A percentile compares a stretch with the other conserved stretches of the same genome.
Evolutionary conservation across 345 rosid species (phyloP).

Genomic region (Heritiera littoralis): DNA sequence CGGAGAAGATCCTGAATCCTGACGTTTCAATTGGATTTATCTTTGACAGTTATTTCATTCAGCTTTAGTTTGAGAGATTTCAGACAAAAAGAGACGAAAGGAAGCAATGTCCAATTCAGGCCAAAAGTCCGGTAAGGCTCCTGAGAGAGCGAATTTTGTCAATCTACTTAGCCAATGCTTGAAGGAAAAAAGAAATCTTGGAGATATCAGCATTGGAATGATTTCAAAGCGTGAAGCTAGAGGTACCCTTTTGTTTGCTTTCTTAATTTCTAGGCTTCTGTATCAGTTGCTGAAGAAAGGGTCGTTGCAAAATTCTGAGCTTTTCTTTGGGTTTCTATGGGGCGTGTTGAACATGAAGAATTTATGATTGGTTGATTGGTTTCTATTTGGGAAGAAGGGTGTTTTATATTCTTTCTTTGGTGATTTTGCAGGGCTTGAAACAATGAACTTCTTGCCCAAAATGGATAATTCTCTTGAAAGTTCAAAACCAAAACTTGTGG

Average conservation of each 20-base stretch:
- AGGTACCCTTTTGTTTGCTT: constrained; percentile 18
- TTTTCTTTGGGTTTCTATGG: not conserved
- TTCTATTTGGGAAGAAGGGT: constrained; percentile 10
- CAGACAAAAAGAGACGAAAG: not conserved
- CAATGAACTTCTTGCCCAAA: constrained; percentile 38
- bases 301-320: not conserved
- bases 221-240: constrained; percentile 33
- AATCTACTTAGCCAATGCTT: constrained; percentile 66
- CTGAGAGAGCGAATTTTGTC: constrained; percentile 55
- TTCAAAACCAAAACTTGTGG: constrained; percentile 10
- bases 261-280: not conserved
- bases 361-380: not conserved
- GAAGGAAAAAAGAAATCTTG: constrained; percentile 59
- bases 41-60: not conserved
- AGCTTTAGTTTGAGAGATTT: constrained; percentile 4
- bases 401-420: constrained; percentile 13
- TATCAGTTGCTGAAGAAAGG: not conserved
- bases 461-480: constrained; percentile 27
- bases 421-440: constrained; percentile 36
- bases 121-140: constrained; percentile 34
- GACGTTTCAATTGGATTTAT: not conserved
- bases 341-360: not conserved
- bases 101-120: constrained; percentile 27
- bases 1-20: not conserved
- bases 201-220: constrained; percentile 42